Evolutionary conservation across 2,329 filamentous ascomycete genomes (phyloP).

Genomic region (Botrytis paeoniae): DNA sequence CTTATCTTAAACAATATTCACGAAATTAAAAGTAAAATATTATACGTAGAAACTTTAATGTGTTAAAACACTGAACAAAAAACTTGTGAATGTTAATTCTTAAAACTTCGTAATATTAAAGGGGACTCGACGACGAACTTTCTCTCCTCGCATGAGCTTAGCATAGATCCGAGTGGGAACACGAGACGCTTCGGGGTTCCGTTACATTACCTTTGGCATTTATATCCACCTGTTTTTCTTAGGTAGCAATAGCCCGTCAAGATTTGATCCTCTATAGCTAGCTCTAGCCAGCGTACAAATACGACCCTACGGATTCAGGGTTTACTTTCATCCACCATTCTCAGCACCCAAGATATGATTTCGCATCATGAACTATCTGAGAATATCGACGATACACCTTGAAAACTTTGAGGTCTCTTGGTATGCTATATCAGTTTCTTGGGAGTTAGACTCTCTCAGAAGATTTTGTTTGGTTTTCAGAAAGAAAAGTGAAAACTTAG

Average conservation of each 20-base stretch:
- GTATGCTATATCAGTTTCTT: accelerated
- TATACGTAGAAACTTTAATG: background rate
- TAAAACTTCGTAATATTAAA: background rate
- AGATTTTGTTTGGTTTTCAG: background rate
- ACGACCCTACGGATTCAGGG: background rate
- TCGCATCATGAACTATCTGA: background rate
- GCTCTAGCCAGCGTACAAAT: background rate
- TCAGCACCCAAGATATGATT: background rate
- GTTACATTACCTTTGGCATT: background rate
- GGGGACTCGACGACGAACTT: too few relatives aligned
- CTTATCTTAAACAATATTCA: background rate
- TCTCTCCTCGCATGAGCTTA: background rate
- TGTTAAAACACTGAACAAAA: background rate
- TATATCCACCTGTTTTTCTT: background rate
- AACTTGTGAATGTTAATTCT: background rate
- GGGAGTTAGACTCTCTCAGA: accelerated
- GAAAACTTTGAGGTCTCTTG: background rate
- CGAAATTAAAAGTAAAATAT: background rate
- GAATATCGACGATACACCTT: background rate
- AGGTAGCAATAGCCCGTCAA: background rate
- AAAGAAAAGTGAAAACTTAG: background rate
- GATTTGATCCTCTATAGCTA: background rate
- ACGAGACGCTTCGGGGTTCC: background rate
- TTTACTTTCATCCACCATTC: background rate
- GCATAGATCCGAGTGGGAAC: background rate